Evolutionary conservation across 2,329 filamentous ascomycete species (phyloP), one percentile per base, ranked within the genome.

Genomic region (Alternaria alternata): DNA sequence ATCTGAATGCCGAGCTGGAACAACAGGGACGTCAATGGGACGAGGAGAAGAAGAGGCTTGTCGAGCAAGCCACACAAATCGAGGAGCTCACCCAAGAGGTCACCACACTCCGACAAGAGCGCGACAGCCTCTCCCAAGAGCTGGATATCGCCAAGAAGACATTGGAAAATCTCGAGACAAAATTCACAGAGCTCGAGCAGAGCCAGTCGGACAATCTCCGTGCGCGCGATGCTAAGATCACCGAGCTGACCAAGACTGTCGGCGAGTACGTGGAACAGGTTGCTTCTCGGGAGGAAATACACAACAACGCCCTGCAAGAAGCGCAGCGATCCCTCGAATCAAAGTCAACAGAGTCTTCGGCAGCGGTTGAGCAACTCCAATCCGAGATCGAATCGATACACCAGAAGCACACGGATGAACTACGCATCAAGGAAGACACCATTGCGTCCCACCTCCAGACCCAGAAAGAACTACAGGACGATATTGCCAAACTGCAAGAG

Each of bases 1-100:
- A 78, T 20, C 66, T 78, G 53, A 76, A 72, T 55, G 67, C 65
- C 7, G 76, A 78, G 51, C 71, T 78, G 11, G 75, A 78, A 51
- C 65, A 71, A 28, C 75, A 77, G 47, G 75, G 73, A 41, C 65
- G 61, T 7, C 65, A 78, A 54, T 78, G 75, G 75, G 74, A 76
- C 46, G 69, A 69, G 16, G 75, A 78, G 34, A 78, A 75, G 70
- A 71, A 74, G 65, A 73, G 71, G 59, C 68, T 76, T n/a, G 65
- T 64, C 0, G 73, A 77, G 42, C 76, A 77, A 55, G 65, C 74
- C 18, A 48, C 61, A 0, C 64, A 72, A 39, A 74, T 78, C 32
- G 70, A 72, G 12, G 57, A 58, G 3, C 65, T 78, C 38, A 71
- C 61, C 14, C 61, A 61, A 1, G 66, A 76, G 44, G 51, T 76